Evolutionary conservation across 208 protist species (phyloP), one percentile per base, ranked within the genome.

Genomic region (Novymonas esmeraldas): DNA sequence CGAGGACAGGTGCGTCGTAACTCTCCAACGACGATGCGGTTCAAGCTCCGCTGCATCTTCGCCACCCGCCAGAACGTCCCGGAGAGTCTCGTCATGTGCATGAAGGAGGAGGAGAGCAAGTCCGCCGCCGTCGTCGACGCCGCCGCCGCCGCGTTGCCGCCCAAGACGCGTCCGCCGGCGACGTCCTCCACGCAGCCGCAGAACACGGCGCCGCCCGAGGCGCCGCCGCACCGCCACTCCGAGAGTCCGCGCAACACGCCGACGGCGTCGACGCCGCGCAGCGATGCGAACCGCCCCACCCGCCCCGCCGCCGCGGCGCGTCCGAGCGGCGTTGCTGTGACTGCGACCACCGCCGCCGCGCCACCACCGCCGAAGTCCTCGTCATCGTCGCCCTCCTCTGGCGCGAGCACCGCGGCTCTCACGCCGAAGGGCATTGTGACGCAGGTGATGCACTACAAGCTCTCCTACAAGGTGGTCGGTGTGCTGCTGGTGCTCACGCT

Each of bases 401-500:
- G 6, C 38, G 1, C 13, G 5, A 18, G 24, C 31, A 9, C 14
- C 45, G 36, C 24, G 6, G 39, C 6, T 9, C 24, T 49, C 22
- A 61, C 56, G 33, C 24, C 31, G 64, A 64, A 72, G 20, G 45
- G 57, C 18, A 54, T 71, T 54, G 41, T 87, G 62, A 75, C 38
- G 31, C 41, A 66, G 18, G 74, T 85, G 20, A 20, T 92, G 34
- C 66, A 70, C 42, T 90, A 77, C 70, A 76, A 55, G 49, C 57
- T 95, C 22, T 77, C 84, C 4, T 82, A 84, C 65, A 55, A 46
- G 14, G 57, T 84, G 9, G 70, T 69, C 2, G 66, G 36, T 2
- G 65, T 78, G 33, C 71, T 92, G 26, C 24, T 95, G 16, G 13
- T 86, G 20, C 49, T 90, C 29, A 76, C 89, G 14, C 52, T 95